Evolutionary conservation across 1,284 basidiomycete genomes (phyloP), one percentile per base, ranked within the genome.

Genomic region (Butyriboletus appendiculatus): DNA sequence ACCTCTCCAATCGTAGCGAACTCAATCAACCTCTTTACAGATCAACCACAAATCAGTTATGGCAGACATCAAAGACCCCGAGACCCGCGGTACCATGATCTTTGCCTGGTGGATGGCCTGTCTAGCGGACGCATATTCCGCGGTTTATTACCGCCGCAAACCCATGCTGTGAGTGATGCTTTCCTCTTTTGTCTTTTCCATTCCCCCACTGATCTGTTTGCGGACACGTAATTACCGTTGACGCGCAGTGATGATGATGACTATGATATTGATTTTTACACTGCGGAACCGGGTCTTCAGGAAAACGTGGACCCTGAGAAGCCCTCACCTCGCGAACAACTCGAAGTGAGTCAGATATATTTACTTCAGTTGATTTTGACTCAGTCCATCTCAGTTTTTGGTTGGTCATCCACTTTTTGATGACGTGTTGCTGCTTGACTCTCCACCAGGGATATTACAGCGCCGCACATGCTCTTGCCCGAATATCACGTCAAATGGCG

Each of bases 61-160:
- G 74, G 77, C 80, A 5, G 81, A 76, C 55, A 86, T 89, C 57
- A 76, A 81, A 59, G 87, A 90, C 65, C 76, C 81, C 28, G 89
- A 91, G 62, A 81, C 77, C 45, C 81, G 86, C 50, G 86, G 88
- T 22, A 90, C 86, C 3, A 88, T 92, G 85, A 86, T 90, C 42
- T 93, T 91, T 66, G 86, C 92, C 2, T 96, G 92, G 91, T 87
- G 85, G 83, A 76, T 83, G 70, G 80, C 82, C 16, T 82, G 80
- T 64, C 64, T 86, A 32, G 73, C 76, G 4, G 87, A 89, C 56
- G 81, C 82, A 1, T 82, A 81, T 60, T 75, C 79, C 35, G 74
- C 83, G 2, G 77, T 80, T 38, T 86, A 84, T 67, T 83, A 84
- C 68, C 77, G 84, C 37, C 74, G 82, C 35, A 82, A 83, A 67